Conservation (phyloP, 176 grass and related monocot species). For the Bromus sterilis region DNA sequence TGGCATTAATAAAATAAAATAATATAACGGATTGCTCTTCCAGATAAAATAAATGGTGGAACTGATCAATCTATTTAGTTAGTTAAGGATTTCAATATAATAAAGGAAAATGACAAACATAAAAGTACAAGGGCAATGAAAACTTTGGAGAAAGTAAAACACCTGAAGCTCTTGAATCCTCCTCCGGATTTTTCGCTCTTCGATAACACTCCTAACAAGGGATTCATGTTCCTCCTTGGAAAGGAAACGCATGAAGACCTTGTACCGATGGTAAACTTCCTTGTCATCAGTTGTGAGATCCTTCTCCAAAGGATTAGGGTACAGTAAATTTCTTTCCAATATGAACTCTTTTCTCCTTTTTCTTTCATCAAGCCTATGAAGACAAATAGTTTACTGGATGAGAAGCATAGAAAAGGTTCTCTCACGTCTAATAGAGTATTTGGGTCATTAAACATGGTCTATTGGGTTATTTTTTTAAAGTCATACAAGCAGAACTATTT, state of each 20-base stretch:
- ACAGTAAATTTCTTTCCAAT: conserved; percentile 94
- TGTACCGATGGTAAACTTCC: conserved; percentile 77
- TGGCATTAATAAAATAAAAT: conserved; percentile 20
- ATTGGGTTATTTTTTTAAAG: background rate
- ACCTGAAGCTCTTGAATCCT: conserved; percentile 98
- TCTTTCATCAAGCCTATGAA: conserved; percentile 92
- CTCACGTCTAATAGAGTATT: background rate
- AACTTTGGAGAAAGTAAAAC: background rate
- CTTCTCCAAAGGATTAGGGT: conserved; percentile 76
- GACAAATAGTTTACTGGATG: background rate
- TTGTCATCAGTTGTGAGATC: conserved; percentile 88
- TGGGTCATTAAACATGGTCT: conserved; percentile 1
- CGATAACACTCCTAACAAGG: conserved; percentile 66
- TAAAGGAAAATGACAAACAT: background rate
- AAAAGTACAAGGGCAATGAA: background rate
- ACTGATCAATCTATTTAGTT: background rate
- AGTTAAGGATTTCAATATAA: background rate
- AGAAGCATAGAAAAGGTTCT: background rate
- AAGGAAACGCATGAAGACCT: conserved; percentile 94
- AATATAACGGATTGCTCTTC: background rate
- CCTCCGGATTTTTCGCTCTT: conserved; percentile 74
- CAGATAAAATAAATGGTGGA: background rate
- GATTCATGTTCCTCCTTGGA: conserved; percentile 82
- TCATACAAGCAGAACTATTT: background rate
- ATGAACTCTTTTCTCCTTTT: conserved; percentile 98